A percentile compares a stretch with the other conserved stretches of the same genome.
Conservation (phyloP, 2,329 filamentous ascomycete species). For the Colletotrichum sp. region DNA sequence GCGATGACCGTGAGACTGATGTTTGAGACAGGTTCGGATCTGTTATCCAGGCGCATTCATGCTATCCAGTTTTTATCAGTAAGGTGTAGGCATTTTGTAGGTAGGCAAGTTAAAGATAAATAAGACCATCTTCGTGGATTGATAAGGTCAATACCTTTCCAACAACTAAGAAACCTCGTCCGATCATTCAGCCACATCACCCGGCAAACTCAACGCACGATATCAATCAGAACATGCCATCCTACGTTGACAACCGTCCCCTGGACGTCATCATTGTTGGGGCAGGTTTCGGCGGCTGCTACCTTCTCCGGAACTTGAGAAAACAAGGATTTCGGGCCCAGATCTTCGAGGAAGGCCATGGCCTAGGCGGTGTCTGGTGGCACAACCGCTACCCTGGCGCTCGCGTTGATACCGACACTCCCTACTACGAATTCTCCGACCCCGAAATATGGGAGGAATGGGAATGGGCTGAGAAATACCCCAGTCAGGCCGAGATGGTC, state of each 20-base stretch:
- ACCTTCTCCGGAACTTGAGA: neutral
- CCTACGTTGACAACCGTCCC: neutral
- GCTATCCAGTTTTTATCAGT: neutral
- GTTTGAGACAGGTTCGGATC: neutral
- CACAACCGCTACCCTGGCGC: slow-evolving; percentile 44
- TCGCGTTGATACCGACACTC: slow-evolving; percentile 32
- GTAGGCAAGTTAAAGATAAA: neutral
- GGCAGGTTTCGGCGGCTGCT: neutral
- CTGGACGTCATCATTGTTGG: neutral
- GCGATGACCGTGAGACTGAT: neutral
- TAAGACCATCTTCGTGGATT: neutral
- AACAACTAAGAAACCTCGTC: neutral
- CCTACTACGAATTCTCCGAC: slow-evolving; percentile 30
- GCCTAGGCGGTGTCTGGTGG: slow-evolving; percentile 34
- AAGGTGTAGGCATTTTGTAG: neutral
- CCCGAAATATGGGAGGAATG: slow-evolving; percentile 41
- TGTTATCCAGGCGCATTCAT: neutral
- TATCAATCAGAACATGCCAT: neutral
- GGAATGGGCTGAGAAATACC: slow-evolving; percentile 40
- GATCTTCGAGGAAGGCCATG: neutral
- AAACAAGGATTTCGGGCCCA: neutral
- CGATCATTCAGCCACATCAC: neutral
- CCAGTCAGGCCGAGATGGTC: slow-evolving; percentile 38
- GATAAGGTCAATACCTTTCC: neutral
- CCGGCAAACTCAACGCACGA: neutral